Percentiles rank a stretch among this genome's conserved stretches.
Evolutionary conservation across 176 grass and related monocot genomes (phyloP).

Genomic region (Eleusine indica): DNA sequence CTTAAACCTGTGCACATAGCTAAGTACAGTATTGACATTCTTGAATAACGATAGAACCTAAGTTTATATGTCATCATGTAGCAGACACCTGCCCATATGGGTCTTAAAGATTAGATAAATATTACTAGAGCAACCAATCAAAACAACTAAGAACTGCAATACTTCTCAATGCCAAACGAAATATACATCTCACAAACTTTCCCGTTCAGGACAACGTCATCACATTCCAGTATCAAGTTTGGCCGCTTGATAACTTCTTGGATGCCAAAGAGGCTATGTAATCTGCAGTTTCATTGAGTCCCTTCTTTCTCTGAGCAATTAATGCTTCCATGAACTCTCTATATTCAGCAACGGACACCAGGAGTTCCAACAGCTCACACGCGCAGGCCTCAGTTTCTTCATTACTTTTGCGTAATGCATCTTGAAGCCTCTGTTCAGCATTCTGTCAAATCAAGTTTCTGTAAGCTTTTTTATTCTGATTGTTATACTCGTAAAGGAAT

Average conservation of each 20-base stretch:
- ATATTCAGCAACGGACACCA: conserved; percentile 56
- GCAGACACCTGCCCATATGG: neutral
- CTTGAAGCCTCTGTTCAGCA: conserved; percentile 50
- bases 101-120: neutral
- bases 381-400: conserved; percentile 58
- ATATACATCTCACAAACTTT: neutral
- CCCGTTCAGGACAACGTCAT: neutral
- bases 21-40: neutral
- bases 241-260: conserved; percentile 28
- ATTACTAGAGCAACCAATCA: no score
- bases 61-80: neutral
- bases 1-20: neutral
- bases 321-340: conserved; percentile 67
- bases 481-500: conserved; percentile 1
- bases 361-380: conserved; percentile 52
- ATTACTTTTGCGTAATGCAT: conserved; percentile 33
- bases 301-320: conserved; percentile 45
- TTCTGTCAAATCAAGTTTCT: conserved; percentile 38
- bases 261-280: conserved; percentile 51
- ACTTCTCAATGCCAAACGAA: neutral
- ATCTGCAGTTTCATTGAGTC: conserved; percentile 61
- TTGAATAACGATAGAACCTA: no score
- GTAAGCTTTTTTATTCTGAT: conserved; percentile 8
- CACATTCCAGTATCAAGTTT: neutral
- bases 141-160: no score